Evolutionary conservation across 2,329 filamentous ascomycete species (phyloP), one percentile per base, ranked within the genome.

Genomic region (Aureobasidium sp.): DNA sequence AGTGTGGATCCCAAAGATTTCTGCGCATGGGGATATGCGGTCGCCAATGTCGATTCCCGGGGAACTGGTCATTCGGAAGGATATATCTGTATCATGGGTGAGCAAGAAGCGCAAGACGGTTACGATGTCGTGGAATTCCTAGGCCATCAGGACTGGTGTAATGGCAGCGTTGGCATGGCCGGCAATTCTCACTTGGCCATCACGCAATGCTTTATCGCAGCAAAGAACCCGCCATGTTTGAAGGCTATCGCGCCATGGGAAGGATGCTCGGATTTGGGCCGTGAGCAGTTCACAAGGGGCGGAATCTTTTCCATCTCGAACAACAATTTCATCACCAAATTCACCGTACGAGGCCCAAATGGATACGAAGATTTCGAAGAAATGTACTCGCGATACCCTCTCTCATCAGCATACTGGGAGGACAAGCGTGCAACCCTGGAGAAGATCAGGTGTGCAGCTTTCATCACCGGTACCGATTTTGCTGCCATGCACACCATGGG

Each of bases 181-280:
- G 78, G 78, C 0, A 79, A 80, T 61, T 77, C 75, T 0, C 70
- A 71, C 5, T 70, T 79, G 8, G 77, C 76, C 0, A 77, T 72
- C 40, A 69, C 72, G 0, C 77, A 79, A 61, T 71, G 67, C 68
- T 75, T 75, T 52, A 72, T 78, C 14, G 78, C 76, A 0, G 69
- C 75, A 0, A 67, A 74, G 45, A 68, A 73, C 19, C 78, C 78
- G 9, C 78, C 77, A 0, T 71, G 70, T 14, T 69, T 79, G 5
- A 71, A 71, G n/a, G 72, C 72, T 0, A 78, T 80, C 39, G 77
- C 76, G 0, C 80, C 71, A 48, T 78, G 77, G 77, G 79, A 82
- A 66, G 78, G 76, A 12, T 74, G 69, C 42, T 73, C 73, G 0
- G 79, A 81, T 63, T 65, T 80, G 3, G 81, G 78, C 63, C 74